Evolutionary conservation across 139 green algal genomes (phyloP), one percentile per base, ranked within the genome.

Genomic region (Pseudopediastrum boryanum): DNA sequence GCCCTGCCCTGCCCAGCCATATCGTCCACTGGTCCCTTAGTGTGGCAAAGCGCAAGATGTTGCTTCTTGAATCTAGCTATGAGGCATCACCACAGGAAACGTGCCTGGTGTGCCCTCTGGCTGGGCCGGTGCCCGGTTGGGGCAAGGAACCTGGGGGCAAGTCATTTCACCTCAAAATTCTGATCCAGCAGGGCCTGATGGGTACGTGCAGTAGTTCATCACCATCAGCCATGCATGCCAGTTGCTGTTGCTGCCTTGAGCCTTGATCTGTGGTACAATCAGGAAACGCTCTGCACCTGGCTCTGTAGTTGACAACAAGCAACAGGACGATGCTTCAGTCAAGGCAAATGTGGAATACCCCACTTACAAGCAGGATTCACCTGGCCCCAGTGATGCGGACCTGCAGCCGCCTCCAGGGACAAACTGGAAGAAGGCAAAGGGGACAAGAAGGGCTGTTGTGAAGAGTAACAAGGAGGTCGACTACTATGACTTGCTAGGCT

Each of bases 401-500:
- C 67, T 79, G 52, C 64, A 84, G 72, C 79, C 62, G 51, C 38
- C 31, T 58, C 78, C 61, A 64, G 82, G 70, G 59, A 39, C 38
- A 19, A 71, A 10, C 64, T 88, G 59, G 71, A 85, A 44, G 71
- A 82, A 52, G 27, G 52, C 71, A 33, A 82, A 82, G 52, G 38
- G 43, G 7, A 82, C 75, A 21, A 75, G 13, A 12, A 16, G 70
- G 67, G 87, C 69, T 90, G 83, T 64, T 71, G 82, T 25, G 59
- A 72, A 86, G 33, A 88, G 87, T 42, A 90, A 89, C 42, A 84
- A 84, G 61, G 83, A 91, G 10, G 35, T 72, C 25, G 94, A 98
- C 82, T 77, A 92, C 35, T 98, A 98, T 74, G 85, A 73, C n/a
- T 83, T 97, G 66, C 84, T 98, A 72, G 94, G 94, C 10, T 83